Evolutionary conservation across 345 rosid genomes (phyloP).

Genomic region (Zanthoxylum bungeanum): DNA sequence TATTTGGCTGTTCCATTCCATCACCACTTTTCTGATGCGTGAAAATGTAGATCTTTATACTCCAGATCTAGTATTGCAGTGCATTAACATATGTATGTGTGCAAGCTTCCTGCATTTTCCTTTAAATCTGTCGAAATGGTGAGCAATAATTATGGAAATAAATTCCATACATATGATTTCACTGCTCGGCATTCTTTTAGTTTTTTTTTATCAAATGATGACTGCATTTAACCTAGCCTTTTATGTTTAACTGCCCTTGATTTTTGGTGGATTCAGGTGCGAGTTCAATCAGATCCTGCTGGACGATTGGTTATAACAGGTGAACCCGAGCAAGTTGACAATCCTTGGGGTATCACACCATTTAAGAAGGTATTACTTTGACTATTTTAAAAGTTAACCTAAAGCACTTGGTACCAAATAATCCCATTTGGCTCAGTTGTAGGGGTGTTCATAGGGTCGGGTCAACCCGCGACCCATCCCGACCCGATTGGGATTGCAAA

Average conservation of each 20-base stretch:
- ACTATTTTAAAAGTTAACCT: conserved; percentile 1
- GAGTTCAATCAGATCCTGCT: conserved; percentile 82
- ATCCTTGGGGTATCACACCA: conserved; percentile 90
- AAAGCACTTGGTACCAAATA: too few relatives aligned
- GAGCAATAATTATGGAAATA: neutral
- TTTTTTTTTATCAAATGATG: neutral
- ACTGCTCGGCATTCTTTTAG: neutral
- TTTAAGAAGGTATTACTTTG: conserved; percentile 65
- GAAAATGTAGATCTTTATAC: neutral
- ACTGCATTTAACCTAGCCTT: neutral
- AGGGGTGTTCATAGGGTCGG: too few relatives aligned
- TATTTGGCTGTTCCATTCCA: neutral
- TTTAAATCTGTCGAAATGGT: neutral
- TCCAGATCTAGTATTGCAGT: too few relatives aligned
- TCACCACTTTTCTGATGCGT: neutral
- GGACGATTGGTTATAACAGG: conserved; percentile 81
- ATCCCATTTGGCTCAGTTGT: too few relatives aligned
- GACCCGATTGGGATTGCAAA: too few relatives aligned
- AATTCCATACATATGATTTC: neutral
- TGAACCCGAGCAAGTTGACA: conserved; percentile 73
- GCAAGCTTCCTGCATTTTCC: neutral
- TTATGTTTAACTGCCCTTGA: neutral
- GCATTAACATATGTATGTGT: neutral
- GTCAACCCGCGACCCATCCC: too few relatives aligned
- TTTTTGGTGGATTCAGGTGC: conserved; percentile 47